Base-by-base conservation (phyloP, 2,329 filamentous ascomycete species). In the Venturia carpophila region DNA sequence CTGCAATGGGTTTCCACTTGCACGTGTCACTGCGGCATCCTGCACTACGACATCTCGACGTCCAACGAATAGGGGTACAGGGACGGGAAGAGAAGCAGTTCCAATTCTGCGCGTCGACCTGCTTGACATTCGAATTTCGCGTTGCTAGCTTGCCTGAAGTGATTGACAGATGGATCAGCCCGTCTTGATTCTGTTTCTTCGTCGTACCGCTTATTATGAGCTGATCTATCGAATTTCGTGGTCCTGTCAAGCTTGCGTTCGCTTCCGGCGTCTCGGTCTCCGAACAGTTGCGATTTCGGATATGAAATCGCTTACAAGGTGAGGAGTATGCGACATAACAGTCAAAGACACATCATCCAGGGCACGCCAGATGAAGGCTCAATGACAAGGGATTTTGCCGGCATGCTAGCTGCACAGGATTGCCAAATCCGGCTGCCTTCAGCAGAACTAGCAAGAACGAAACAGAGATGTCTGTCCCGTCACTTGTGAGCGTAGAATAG, bases 191-290 rank as follows among this genome's bases (percentile, higher is more conserved):
- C 27, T 37, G 52, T n/a, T 3, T 49, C 45, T 49, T 6, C 17
- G 30, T 58, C 19, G 5, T 58, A 27, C 10, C 30, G 30, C 7
- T 15, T 37, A 17, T 15, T 15, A n/a, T 0, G 19, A 37, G 19
- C 19, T 37, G 52, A 58, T 58, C 52, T 58, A 58, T 58, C 52
- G 52, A 58, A 58, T 58, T 58, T 58, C 30, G 52, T 58, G 30
- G 7, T 37, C n/a, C 27, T 37, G 30, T 58, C 15, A 19, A 37
- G 37, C 52, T 37, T n/a, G n/a, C 37, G 17, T 11, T 58, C 17
- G 52, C 52, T 58, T 37, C 52, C 52, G 30, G 9, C 15, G 52
- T 34, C 6, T 34, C 30, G 30, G 30, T 34, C 30, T 15, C 15
- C 9, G 39, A 41, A 41, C 39, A 15, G 2, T 2, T 41, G 39